These are phyloP conservation scores for Micromonas pusilla DNA, from an alignment of 139 green algal species.

Conservation along the genomic window DNA sequence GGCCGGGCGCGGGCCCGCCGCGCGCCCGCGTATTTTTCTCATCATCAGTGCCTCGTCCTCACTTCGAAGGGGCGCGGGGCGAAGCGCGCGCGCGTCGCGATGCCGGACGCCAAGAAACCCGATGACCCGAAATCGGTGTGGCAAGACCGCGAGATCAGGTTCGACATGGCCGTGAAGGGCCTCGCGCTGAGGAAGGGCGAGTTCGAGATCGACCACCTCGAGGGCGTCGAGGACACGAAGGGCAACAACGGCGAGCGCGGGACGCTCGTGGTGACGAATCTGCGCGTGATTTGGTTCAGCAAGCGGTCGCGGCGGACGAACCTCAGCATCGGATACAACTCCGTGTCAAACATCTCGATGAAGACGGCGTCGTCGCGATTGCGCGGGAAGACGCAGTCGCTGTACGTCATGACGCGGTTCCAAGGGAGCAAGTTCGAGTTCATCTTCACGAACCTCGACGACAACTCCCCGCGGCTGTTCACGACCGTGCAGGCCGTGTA, in stretches of 20 bases:
- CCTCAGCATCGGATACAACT: slow-evolving; percentile 38
- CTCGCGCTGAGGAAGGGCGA: slow-evolving; percentile 25
- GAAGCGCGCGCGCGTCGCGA: not conserved
- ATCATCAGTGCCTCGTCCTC: too few species aligned
- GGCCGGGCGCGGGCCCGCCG: too few species aligned
- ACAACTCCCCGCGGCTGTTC: slow-evolving; percentile 23
- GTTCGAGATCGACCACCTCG: slow-evolving; percentile 22
- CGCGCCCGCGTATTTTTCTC: too few species aligned
- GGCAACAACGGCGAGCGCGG: slow-evolving; percentile 32
- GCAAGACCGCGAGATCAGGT: slow-evolving; percentile 12
- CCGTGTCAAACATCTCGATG: slow-evolving; percentile 48
- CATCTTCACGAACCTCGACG: slow-evolving; percentile 46
- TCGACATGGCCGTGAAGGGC: slow-evolving; percentile 9
- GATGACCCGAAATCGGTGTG: not conserved
- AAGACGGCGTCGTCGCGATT: slow-evolving; percentile 42
- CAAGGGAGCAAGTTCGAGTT: slow-evolving; percentile 61
- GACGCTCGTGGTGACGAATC: slow-evolving; percentile 25
- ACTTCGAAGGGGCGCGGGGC: too few species aligned
- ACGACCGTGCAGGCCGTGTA: slow-evolving; percentile 48
- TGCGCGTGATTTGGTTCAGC: slow-evolving; percentile 19
- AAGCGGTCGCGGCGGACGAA: slow-evolving; percentile 1
- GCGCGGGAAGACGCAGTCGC: slow-evolving; percentile 14
- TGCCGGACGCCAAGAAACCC: not conserved
- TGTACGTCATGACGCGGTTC: slow-evolving; percentile 49
- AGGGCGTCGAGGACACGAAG: slow-evolving; percentile 32